These are phyloP conservation scores for Russula compacta DNA, from an alignment of 768 basidiomycete species.

Conservation along the genomic window DNA sequence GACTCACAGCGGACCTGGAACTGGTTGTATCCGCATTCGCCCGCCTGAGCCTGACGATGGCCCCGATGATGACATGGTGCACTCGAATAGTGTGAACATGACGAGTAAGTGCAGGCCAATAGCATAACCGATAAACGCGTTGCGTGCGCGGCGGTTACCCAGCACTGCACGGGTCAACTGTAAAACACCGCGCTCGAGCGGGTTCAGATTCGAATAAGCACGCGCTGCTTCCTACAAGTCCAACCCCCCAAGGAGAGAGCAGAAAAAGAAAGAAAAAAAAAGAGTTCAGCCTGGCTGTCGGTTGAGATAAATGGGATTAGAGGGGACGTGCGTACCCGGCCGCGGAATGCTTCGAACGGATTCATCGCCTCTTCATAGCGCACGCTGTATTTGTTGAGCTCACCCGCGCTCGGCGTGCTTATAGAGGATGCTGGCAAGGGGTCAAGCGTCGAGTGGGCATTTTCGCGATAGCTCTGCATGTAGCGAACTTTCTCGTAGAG, in stretches of 20 bases:
- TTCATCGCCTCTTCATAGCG: conserved; percentile 97
- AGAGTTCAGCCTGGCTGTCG: background rate
- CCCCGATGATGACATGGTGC: conserved; percentile 32
- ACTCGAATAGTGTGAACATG: conserved; percentile 71
- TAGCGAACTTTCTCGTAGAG: conserved; percentile 98
- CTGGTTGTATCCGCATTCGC: conserved; percentile 37
- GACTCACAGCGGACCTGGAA: conserved; percentile 31
- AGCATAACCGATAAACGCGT: conserved; percentile 84
- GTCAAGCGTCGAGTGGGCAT: conserved; percentile 55
- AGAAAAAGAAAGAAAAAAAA: background rate
- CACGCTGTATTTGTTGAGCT: conserved; percentile 81
- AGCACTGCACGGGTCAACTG: conserved; percentile 77
- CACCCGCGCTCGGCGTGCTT: conserved; percentile 41
- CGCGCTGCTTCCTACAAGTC: conserved; percentile 78
- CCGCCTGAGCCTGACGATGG: conserved; percentile 31
- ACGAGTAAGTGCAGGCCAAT: conserved; percentile 72
- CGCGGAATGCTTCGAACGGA: conserved; percentile 95
- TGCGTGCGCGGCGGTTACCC: conserved; percentile 83
- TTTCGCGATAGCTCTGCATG: conserved; percentile 93
- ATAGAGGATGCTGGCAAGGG: conserved; percentile 41
- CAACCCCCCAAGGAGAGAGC: background rate
- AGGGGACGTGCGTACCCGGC: conserved; percentile 54
- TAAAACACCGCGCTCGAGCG: conserved; percentile 82
- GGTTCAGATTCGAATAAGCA: conserved; percentile 85
- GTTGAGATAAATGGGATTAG: background rate